phyloP scores from a whole-genome alignment of 768 basidiomycete genomes.

The Megacollybia marginata region DNA sequence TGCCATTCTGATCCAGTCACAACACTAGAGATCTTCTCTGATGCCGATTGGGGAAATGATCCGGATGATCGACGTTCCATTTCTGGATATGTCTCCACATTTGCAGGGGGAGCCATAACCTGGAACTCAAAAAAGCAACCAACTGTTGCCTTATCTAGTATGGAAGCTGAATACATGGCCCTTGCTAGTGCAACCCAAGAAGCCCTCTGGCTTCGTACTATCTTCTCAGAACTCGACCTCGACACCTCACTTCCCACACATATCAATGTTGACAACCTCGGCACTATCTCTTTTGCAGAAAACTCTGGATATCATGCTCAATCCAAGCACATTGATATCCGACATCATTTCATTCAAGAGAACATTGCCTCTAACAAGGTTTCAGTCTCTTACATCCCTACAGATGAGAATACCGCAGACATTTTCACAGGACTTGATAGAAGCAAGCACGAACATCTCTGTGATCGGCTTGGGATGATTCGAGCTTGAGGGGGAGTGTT shows the following conservation, averaged over 20 bases:
- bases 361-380: constrained; percentile 4
- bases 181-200: constrained; percentile 23
- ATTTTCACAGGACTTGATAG: constrained; percentile 11
- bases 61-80: constrained; percentile 15
- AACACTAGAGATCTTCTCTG: constrained; percentile 6
- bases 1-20: not conserved
- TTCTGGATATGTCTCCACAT: constrained; percentile 24
- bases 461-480: too few species aligned
- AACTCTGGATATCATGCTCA: constrained; percentile 16
- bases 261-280: constrained; percentile 24
- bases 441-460: too few species aligned
- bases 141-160: constrained; percentile 28
- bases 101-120: constrained; percentile 25
- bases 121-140: constrained; percentile 35
- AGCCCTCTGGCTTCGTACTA: constrained; percentile 24
- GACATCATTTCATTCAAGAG: constrained; percentile 22
- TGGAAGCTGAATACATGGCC: constrained; percentile 38
- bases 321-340: constrained; percentile 27
- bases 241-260: not conserved
- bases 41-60: constrained; percentile 21
- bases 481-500: too few species aligned
- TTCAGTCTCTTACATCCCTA: too few species aligned
- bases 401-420: constrained; percentile 14
- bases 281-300: constrained; percentile 13
- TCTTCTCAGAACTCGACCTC: constrained; percentile 11